phyloP scores from a whole-genome alignment of 495 filamentous ascomycete species.

The Podospora didyma region DNA sequence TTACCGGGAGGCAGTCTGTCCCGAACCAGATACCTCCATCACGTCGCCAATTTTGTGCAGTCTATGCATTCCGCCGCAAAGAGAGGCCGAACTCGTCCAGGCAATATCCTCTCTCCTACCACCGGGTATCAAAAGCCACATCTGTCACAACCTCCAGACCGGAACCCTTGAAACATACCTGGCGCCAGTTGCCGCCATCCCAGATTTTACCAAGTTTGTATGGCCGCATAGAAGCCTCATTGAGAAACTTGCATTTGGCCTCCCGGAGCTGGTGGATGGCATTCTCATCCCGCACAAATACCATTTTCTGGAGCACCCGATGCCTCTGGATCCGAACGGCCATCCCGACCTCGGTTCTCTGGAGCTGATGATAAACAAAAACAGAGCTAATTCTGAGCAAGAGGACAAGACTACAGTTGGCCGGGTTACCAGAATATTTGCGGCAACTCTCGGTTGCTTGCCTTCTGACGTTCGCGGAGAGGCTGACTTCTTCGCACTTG shows the following conservation, averaged over 20 bases:
- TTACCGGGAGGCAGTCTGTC: not conserved
- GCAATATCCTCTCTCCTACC: not conserved
- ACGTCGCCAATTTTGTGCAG: not conserved
- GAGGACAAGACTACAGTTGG: constrained; percentile 18
- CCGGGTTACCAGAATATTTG: constrained; percentile 32
- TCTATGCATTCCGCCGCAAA: not conserved
- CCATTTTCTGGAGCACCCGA: not conserved
- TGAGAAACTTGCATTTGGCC: not conserved
- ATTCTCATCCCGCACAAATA: not conserved
- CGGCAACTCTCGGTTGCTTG: constrained; percentile 21
- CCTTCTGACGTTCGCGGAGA: constrained; percentile 20
- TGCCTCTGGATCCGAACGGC: not conserved
- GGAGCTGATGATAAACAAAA: not conserved
- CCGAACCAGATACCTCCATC: not conserved
- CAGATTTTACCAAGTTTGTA: not conserved
- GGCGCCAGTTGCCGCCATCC: not conserved
- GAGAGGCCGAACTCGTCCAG: not conserved
- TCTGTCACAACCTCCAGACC: not conserved
- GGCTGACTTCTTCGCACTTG: constrained; percentile 42
- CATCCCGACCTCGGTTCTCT: not conserved
- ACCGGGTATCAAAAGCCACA: not conserved
- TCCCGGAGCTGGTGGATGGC: not conserved
- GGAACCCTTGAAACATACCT: not conserved
- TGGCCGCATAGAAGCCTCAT: not conserved
- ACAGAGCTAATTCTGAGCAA: not conserved